These are phyloP conservation scores for Ceratocystis smalleyi DNA, from an alignment of 2,329 filamentous ascomycete species.

Conservation along the genomic window DNA sequence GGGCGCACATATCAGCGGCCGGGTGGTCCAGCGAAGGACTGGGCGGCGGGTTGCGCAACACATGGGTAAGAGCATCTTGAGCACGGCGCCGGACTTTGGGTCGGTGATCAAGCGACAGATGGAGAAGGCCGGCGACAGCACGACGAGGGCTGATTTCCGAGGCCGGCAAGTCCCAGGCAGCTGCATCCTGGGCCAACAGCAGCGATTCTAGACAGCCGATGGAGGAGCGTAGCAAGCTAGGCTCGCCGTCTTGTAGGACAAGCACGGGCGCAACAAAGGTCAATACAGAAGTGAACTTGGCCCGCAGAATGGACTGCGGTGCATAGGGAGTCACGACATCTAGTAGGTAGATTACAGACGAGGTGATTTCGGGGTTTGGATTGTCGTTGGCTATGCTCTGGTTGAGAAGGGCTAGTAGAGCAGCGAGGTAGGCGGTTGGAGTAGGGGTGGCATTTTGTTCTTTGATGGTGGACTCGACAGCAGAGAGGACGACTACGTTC, in stretches of 20 bases:
- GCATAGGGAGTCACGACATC: conserved; percentile 78
- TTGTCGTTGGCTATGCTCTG: conserved; percentile 56
- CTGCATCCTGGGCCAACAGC: conserved; percentile 70
- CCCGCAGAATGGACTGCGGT: conserved; percentile 71
- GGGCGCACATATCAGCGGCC: conserved; percentile 88
- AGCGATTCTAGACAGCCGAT: conserved; percentile 92
- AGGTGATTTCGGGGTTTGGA: conserved; percentile 66
- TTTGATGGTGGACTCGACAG: conserved; percentile 82
- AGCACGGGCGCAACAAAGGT: conserved; percentile 72
- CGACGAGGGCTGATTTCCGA: conserved; percentile 72
- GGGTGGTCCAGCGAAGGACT: conserved; percentile 89
- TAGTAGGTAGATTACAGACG: conserved; percentile 86
- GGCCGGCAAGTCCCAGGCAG: conserved; percentile 74
- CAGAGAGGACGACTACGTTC: conserved; percentile 74
- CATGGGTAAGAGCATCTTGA: conserved; percentile 70
- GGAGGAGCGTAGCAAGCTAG: conserved; percentile 68
- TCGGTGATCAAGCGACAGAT: conserved; percentile 67
- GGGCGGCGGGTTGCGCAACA: conserved; percentile 72
- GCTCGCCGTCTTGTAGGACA: conserved; percentile 65
- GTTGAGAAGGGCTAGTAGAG: conserved; percentile 73
- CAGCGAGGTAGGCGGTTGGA: conserved; percentile 86
- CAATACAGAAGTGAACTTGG: conserved; percentile 91
- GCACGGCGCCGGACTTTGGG: conserved; percentile 91
- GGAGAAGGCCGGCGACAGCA: conserved; percentile 72
- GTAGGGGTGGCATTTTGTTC: conserved; percentile 73